Base-by-base conservation (phyloP, 805 yeast genomes). In the Monosporozyma servazzii region DNA sequence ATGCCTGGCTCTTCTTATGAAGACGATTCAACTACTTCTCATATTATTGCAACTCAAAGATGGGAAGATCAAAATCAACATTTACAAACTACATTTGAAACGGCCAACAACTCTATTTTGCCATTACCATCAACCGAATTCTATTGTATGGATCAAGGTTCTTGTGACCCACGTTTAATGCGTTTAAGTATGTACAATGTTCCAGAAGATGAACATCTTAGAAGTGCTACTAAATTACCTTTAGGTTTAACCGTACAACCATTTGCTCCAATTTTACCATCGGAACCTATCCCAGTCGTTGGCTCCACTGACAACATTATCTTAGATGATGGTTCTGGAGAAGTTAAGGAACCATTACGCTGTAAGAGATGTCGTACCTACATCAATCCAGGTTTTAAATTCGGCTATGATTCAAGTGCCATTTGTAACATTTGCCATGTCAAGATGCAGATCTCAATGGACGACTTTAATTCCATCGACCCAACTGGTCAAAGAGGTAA, bases 341-440 rank as follows among this genome's bases (percentile, higher is more conserved):
- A 53, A 20, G 47, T 54, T 9, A 50, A 77, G 79, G 71, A 69
- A 74, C 23, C 96, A 0, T 83, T 95, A 33, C 78, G 99, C 58
- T 93, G 99, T 69, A 78, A 80, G 57, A 82, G 98, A 55, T 93
- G 99, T 70, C 79, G 96, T 51, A 80, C 96, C 1, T 93, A 89
- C 66, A 75, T 89, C 55, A 93, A 91, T 64, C 95, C 97, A 3
- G 78, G 82, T 18, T 84, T 86, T 81, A 82, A 80, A 57, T 71
- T 75, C 49, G 75, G 79, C 5, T 76, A 75, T 50, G 82, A 82
- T 27, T 78, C 81, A 43, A 72, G 70, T 52, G 86, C 88, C 67
- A 74, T 79, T 11, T 93, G 99, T 73, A 91, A 91, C 67, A 78
- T 93, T 61, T 93, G 99, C 70, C 81, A 81, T 54, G 86, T 85